phyloP scores from a whole-genome alignment of 2,329 filamentous ascomycete genomes.

The Exophiala viscosa region DNA sequence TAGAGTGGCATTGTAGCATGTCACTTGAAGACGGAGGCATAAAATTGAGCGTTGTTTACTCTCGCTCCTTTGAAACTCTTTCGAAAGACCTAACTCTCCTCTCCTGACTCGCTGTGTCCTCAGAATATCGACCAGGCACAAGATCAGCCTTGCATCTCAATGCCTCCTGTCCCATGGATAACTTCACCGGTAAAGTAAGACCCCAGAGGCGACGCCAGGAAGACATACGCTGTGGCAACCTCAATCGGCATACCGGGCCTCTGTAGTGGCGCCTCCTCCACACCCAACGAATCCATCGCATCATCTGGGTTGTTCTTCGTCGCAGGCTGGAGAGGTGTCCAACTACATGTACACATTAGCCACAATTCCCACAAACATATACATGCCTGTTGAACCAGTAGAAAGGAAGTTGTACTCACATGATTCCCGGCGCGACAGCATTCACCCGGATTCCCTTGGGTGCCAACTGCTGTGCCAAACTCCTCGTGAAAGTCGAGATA shows the following conservation, averaged over 20 bases:
- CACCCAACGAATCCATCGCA: slow-evolving; percentile 36
- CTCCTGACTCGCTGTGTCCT: no score
- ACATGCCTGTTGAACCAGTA: slow-evolving; percentile 17
- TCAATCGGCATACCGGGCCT: slow-evolving; percentile 39
- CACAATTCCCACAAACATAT: neutral
- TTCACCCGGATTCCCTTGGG: slow-evolving; percentile 57
- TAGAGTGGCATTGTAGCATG: no score
- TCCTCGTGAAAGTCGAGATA: slow-evolving; percentile 54
- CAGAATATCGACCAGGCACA: no score
- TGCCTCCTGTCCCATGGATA: slow-evolving; percentile 22
- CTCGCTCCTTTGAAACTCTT: no score
- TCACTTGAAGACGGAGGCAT: no score
- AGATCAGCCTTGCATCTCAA: slow-evolving; percentile 22
- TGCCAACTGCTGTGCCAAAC: slow-evolving; percentile 52
- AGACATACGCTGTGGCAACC: slow-evolving; percentile 40
- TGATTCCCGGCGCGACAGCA: slow-evolving; percentile 34
- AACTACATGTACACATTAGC: slow-evolving; percentile 20
- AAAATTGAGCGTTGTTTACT: no score
- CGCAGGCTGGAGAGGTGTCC: slow-evolving; percentile 33
- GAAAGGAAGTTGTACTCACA: slow-evolving; percentile 30
- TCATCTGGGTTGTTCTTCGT: slow-evolving; percentile 27
- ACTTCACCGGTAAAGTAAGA: slow-evolving; percentile 23
- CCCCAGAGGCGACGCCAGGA: slow-evolving; percentile 33
- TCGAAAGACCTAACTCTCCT: no score
- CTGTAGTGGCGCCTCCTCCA: slow-evolving; percentile 29